Evolutionary conservation across 2,329 filamentous ascomycete genomes (phyloP).

Genomic region (Ceratocystis destructans): DNA sequence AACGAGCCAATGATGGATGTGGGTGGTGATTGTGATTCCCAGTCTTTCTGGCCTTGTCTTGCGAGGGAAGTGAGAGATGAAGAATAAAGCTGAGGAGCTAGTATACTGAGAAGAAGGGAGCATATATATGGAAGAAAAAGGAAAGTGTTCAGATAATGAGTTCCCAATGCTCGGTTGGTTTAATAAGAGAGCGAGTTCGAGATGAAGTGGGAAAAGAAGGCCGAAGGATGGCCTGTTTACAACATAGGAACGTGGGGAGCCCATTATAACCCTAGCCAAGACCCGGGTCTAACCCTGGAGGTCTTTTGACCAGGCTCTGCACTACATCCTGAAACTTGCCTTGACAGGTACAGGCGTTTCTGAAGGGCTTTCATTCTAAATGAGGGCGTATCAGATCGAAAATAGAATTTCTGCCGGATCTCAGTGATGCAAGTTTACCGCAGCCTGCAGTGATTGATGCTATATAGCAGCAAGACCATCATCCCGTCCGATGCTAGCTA

Average conservation of each 20-base stretch:
- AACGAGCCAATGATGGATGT: background rate
- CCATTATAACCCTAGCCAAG: background rate
- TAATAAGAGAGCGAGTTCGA: background rate
- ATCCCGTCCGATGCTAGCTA: no score
- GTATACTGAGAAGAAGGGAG: background rate
- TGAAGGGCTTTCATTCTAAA: background rate
- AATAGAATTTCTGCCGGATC: background rate
- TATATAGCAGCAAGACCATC: no score
- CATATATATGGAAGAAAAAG: background rate
- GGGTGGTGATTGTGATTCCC: background rate
- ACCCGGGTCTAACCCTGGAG: background rate
- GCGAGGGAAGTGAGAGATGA: background rate
- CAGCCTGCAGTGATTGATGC: no score
- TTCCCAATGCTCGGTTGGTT: background rate
- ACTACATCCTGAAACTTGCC: background rate
- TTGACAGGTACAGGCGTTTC: background rate
- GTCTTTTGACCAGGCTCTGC: background rate
- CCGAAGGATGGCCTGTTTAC: slow-evolving; percentile 4
- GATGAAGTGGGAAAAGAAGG: background rate
- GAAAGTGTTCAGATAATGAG: background rate
- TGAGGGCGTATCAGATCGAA: background rate
- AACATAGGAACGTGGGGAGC: background rate
- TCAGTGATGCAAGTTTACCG: background rate
- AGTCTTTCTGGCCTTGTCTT: background rate
- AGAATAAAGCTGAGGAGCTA: background rate